Base-by-base conservation (phyloP, 2,329 filamentous ascomycete genomes). In the Cercospora zeina region DNA sequence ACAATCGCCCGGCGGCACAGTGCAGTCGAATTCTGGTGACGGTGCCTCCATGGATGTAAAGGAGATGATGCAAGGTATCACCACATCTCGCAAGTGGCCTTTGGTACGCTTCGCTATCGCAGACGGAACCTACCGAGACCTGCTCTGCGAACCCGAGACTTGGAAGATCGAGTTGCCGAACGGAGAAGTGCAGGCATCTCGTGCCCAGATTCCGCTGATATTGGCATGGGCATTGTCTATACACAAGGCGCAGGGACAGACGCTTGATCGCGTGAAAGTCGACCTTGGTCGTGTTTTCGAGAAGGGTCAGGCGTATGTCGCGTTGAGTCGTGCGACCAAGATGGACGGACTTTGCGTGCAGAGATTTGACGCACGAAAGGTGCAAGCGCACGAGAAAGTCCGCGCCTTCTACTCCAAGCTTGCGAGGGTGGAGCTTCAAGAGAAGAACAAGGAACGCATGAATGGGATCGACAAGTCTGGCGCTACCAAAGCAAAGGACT, bases 111-210 rank as follows among this genome's bases (percentile, higher is more conserved):
- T 99, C 74, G 83, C 86, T 37, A 83, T 91, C 30, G 84, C 88
- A 1, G 91, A 96, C 71, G 93, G 93, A 34, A 88, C 86, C 0
- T 83, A 85, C 47, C 83, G 91, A 61, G 85, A 87, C 62, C 83
- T 97, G 55, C 85, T 97, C 8, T 93, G 92, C 75, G 85, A 90
- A 65, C 89, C 88, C 10, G 95, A 97, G 74, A 85, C 89, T 36
- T 99, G 95, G 95, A 99, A 97, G 76, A 90, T 96, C 27, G 96
- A 99, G 73, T 83, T 96, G n/a, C 95, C 95, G 1, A 96, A 90
- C 60, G 95, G 95, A 51, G 93, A 97, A 74, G 83, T 97, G 0
- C 92, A 96, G 75, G 95, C 95, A 1, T 90, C 91, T 64, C 89
- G 95, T 39, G 84, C 83, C 50, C 83, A 85, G 63, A 77, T 85